These are phyloP conservation scores for Termitomyces sp. DNA, from an alignment of 768 basidiomycete genomes.

Conservation along the genomic window DNA sequence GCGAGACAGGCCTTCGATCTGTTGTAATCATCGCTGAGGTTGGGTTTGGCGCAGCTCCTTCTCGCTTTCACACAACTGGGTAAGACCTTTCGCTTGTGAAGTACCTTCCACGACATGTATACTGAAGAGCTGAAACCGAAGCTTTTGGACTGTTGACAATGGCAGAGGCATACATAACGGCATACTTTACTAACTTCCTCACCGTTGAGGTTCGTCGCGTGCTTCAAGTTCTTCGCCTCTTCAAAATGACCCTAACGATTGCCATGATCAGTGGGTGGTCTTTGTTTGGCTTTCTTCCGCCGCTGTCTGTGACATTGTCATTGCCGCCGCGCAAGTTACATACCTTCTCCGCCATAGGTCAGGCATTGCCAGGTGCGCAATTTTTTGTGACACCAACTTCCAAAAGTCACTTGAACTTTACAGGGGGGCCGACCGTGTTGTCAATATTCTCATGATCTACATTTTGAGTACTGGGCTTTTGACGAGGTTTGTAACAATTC, in stretches of 20 bases:
- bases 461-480: slow-evolving; percentile 1
- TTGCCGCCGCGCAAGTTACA: not conserved
- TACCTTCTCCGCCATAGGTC: not conserved
- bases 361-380: not conserved
- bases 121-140: not conserved
- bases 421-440: not conserved
- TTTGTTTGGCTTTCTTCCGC: not conserved
- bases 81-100: not conserved
- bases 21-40: not conserved
- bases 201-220: not conserved
- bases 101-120: not conserved
- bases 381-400: too few species aligned
- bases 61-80: not conserved
- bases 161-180: not conserved
- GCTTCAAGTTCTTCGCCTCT: not conserved
- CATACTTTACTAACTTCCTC: not conserved
- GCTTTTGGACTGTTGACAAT: not conserved
- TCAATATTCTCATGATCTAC: not conserved
- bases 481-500: not conserved
- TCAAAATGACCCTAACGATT: not conserved
- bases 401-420: not conserved
- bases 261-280: not conserved
- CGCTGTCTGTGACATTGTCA: not conserved
- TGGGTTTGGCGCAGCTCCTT: not conserved
- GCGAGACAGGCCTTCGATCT: not conserved